Conservation (phyloP, 768 basidiomycete species). For the Saitozyma podzolica region DNA sequence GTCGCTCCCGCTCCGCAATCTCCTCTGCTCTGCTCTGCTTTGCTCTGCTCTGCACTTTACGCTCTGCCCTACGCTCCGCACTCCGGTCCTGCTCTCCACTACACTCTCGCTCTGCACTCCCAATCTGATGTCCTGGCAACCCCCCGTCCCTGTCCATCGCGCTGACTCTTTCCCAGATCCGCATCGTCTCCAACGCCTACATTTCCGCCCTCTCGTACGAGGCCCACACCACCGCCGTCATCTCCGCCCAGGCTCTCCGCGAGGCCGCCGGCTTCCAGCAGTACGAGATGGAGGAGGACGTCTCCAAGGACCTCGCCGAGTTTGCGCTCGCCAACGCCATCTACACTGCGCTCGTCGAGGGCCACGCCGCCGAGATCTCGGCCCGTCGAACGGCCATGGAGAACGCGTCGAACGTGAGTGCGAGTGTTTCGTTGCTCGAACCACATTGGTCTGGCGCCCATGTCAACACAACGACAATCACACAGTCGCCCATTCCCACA, state of each 20-base stretch:
- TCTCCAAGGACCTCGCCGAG: constrained; percentile 87
- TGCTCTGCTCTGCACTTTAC: no score
- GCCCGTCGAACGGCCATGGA: constrained; percentile 96
- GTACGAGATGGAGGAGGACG: constrained; percentile 98
- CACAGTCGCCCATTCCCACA: not conserved
- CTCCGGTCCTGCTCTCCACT: not conserved
- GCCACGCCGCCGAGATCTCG: constrained; percentile 83
- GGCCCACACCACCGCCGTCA: constrained; percentile 69
- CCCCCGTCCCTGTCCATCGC: not conserved
- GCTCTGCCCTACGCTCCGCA: not conserved
- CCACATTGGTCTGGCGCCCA: not conserved
- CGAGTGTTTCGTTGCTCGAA: not conserved
- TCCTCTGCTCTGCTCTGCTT: no score
- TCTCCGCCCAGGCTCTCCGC: constrained; percentile 76
- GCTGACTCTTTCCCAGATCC: constrained; percentile 58
- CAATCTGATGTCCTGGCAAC: not conserved
- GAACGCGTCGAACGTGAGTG: constrained; percentile 79
- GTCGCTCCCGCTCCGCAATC: constrained; percentile 26
- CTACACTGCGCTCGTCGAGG: constrained; percentile 89
- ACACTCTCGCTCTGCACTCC: not conserved
- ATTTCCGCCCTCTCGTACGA: constrained; percentile 80
- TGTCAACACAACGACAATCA: not conserved
- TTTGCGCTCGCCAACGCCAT: constrained; percentile 96
- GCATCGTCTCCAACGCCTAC: constrained; percentile 57
- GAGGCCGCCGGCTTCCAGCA: constrained; percentile 86